Conservation (phyloP, 306 rosid genomes). For the Sesbania bispinosa region DNA sequence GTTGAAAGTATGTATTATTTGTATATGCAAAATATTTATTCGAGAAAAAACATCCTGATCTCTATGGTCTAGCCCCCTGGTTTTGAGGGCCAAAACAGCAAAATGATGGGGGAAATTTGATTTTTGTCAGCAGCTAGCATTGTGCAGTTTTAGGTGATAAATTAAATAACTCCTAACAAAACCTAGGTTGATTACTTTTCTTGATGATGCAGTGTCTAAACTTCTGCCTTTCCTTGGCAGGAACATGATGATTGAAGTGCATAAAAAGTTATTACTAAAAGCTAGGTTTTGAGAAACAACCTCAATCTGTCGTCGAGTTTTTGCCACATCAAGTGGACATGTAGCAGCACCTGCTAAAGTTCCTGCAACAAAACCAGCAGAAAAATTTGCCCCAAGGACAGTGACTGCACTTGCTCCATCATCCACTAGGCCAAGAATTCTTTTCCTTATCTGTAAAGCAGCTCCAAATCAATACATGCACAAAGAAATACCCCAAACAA, state of each 20-base stretch:
- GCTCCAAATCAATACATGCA: conserved; percentile 25
- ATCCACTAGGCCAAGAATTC: conserved; percentile 53
- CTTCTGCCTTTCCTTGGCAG: not conserved
- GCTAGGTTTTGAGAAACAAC: conserved; percentile 39
- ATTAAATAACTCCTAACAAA: not conserved
- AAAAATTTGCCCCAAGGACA: conserved; percentile 77
- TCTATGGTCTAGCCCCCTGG: too few species aligned
- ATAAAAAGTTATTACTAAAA: conserved; percentile 7
- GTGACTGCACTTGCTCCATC: conserved; percentile 53
- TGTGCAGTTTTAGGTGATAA: not conserved
- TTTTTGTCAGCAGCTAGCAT: not conserved
- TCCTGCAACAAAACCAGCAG: conserved; percentile 87
- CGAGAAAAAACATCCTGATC: not conserved
- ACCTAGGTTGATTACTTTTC: not conserved
- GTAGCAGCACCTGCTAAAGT: conserved; percentile 85
- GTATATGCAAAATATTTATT: too few species aligned
- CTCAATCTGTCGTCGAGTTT: conserved; percentile 92
- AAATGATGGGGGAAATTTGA: not conserved
- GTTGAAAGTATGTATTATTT: not conserved
- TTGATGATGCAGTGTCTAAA: not conserved
- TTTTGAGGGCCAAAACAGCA: conserved; percentile 3
- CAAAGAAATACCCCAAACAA: conserved; percentile 14
- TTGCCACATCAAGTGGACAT: conserved; percentile 94
- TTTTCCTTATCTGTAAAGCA: conserved; percentile 61
- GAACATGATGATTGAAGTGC: not conserved